Base-by-base conservation (phyloP, 2,329 filamentous ascomycete genomes). In the Plectosphaerella cucumerina region DNA sequence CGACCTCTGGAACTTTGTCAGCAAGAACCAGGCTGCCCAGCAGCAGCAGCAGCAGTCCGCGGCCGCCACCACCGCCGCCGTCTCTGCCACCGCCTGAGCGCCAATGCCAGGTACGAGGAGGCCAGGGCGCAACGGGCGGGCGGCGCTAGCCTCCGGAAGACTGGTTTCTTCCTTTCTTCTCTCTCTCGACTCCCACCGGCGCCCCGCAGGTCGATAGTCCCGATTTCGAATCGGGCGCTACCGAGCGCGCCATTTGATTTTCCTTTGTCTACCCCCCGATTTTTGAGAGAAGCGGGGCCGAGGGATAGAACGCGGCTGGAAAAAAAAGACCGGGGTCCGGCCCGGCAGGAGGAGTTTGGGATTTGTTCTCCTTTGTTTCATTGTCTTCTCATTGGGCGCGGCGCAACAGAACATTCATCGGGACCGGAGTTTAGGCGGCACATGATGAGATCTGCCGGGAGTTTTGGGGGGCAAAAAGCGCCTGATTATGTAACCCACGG, bases 1-100 rank as follows among this genome's bases (percentile, higher is more conserved):
- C 22, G 64, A 67, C 48, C 49, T 68, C 48, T 68, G 65, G 65
- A 65, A 67, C 54, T 67, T 62, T 53, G 64, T 67, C 35, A 52
- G 53, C 20, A 56, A 49, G 45, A 22, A 33, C 8, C 44, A 33
- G 26, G 17, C 17, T 15, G 44, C 33, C 5, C 43, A 45, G 43
- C 22, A 8, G 5, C 33, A 21, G 31, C n/a, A n/a, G n/a, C n/a
- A n/a, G n/a, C n/a, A n/a, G n/a, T n/a, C n/a, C n/a, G n/a, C n/a
- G n/a, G n/a, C n/a, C 26, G 26, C 26, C 26, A 31, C 26, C 26
- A 31, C 26, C 26, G 26, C 8, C 26, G 26, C 26, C 26, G 26
- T 31, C 26, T 31, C 26, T 31, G 6, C 26, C 26, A 31, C 26
- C 26, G 26, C 26, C 8, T 31, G 26, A 31, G 26, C 26, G 26